Percentiles rank a stretch among this genome's conserved stretches.
These are phyloP conservation scores for Thalassiosira oceanica DNA, from an alignment of 352 stramenopile genomes.

Conservation along the genomic window DNA sequence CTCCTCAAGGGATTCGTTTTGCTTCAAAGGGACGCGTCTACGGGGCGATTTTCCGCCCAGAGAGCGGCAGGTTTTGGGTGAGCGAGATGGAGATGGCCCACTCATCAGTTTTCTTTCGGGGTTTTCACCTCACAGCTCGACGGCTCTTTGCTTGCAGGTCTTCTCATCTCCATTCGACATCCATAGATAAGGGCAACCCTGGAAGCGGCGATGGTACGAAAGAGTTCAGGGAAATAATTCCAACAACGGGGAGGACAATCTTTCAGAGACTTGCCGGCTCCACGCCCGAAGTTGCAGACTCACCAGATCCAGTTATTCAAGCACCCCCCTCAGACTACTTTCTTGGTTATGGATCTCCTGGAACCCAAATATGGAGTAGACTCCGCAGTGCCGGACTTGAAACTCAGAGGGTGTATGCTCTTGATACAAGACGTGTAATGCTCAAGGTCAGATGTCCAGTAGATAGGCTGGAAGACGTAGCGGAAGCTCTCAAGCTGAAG, in stretches of 20 bases:
- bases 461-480: slow-evolving; percentile 79
- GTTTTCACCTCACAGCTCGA: no score
- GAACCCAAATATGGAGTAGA: slow-evolving; percentile 80
- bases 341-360: slow-evolving; percentile 77
- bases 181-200: no score
- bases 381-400: slow-evolving; percentile 75
- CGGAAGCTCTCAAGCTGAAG: slow-evolving; percentile 78
- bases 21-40: slow-evolving; percentile 73
- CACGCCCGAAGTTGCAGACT: no score
- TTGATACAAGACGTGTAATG: slow-evolving; percentile 78
- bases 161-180: no score
- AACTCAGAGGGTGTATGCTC: slow-evolving; percentile 73
- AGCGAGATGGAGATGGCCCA: no score
- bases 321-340: slow-evolving; percentile 80
- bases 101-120: no score
- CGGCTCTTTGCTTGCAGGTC: no score
- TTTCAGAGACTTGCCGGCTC: no score
- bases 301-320: no score
- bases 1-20: slow-evolving; percentile 77
- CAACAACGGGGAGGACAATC: no score
- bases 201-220: no score
- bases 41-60: slow-evolving; percentile 67
- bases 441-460: slow-evolving; percentile 79
- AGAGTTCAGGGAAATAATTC: no score
- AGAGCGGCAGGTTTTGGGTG: slow-evolving; percentile 70